Evolutionary conservation across 108 stramenopile genomes (phyloP), one percentile per base, ranked within the genome.

Genomic region (Poteriospumella lacustris): DNA sequence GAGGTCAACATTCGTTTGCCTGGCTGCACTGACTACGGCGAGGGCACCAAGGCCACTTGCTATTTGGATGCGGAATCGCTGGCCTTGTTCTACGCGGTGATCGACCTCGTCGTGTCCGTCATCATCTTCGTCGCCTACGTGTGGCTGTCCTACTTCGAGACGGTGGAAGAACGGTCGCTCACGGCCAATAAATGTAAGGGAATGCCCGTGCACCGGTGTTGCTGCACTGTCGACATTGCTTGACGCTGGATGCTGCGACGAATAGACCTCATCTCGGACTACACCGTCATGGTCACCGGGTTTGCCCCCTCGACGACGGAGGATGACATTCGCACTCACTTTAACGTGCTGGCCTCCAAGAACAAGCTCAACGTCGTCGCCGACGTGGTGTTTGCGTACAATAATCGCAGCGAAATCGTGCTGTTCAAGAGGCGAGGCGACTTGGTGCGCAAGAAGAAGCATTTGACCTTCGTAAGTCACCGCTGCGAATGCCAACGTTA

Each of bases 131-230:
- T 86, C 60, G 89, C 81, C 29, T 89, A 81, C 79, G 42, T 86
- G 1, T 89, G 89, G 89, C 85, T 89, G 12, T 60, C 79, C n/a
- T 44, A 40, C 52, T 89, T 89, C 70, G 85, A 89, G 67, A 75
- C 73, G 38, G 84, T 83, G 59, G 89, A 89, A 81, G 59, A 72
- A 19, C 58, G 68, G 34, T 76, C 70, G 24, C 59, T 89, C 38
- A 78, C 86, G 33, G 42, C 85, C 43, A 58, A 59, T 12, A 87
- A 85, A 0, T n/a, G n/a, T n/a, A n/a, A n/a, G n/a, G n/a, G n/a
- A n/a, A n/a, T n/a, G n/a, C n/a, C n/a, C n/a, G n/a, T n/a, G n/a
- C n/a, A n/a, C n/a, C n/a, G n/a, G n/a, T n/a, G n/a, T n/a, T n/a
- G n/a, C n/a, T n/a, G n/a, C n/a, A n/a, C n/a, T n/a, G n/a, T n/a